Base-by-base conservation (phyloP, 1,284 basidiomycete genomes). In the Marasmius oreades region DNA sequence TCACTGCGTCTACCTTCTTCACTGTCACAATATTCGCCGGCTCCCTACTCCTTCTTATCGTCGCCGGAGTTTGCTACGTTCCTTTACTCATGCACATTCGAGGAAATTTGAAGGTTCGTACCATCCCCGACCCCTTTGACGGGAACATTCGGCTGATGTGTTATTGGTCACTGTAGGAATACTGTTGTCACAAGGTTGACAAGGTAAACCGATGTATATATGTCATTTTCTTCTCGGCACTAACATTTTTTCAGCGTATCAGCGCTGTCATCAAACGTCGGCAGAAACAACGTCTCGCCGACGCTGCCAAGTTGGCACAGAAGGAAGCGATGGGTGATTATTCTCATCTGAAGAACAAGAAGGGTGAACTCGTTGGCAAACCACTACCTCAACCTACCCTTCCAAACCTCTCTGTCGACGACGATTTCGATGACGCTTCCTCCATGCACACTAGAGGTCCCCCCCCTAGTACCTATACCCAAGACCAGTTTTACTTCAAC, bases 181-280 rank as follows among this genome's bases (percentile, higher is more conserved):
- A 97, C 74, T 94, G 93, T 71, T 98, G 95, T 73, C 93, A 98
- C 77, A 98, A 98, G 76, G 93, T 98, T 55, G 96, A 98, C 77
- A 98, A 97, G 84, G 90, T 91, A 67, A 61, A 65, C 60, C 16
- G 24, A 20, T 48, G 31, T 33, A 53, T 48, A 31, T 42, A 6
- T 26, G 50, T 31, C 55, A 57, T 51, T 45, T 46, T 51, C 10
- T 28, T 51, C 20, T 12, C 24, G n/a, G 24, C 14, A 8, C 61
- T 51, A 61, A 52, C 51, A 55, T 43, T 51, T 59, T 37, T 20
- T 37, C 58, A 90, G 87, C 91, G 96, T 63, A 98, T 99, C 64
- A 83, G 88, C 56, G 92, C 91, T 69, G 86, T 98, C 60, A 95
- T 99, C 77, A 94, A 93, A 70, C 88, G 90, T 64, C 90, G 91